Evolutionary conservation across 192 early-diverging fungal species (phyloP).

Genomic region (Umbelopsis vinacea): DNA sequence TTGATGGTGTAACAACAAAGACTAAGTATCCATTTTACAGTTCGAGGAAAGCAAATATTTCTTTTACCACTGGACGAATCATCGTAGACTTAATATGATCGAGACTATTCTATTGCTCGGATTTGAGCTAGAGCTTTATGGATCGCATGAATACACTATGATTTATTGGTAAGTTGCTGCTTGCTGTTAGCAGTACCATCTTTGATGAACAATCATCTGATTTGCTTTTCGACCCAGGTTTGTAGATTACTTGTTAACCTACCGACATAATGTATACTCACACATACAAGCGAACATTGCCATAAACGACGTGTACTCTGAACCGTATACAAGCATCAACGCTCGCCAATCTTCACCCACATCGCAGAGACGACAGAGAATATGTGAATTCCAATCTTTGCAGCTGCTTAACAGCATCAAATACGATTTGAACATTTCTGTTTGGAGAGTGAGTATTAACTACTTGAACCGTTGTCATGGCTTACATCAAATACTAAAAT

Average conservation of each 20-base stretch:
- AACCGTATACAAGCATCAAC: not conserved
- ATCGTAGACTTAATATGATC: conserved; percentile 61
- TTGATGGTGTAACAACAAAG: not conserved
- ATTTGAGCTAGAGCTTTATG: conserved; percentile 73
- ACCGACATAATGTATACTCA: conserved; percentile 36
- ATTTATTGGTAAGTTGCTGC: conserved; percentile 56
- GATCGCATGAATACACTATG: conserved; percentile 64
- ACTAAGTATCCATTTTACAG: not conserved
- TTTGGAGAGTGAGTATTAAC: not conserved
- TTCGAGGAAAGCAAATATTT: conserved; percentile 44
- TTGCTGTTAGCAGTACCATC: not conserved
- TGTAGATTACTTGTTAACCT: conserved; percentile 38
- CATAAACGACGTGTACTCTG: not conserved
- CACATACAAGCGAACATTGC: not conserved
- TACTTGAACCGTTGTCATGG: not conserved
- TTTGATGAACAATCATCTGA: not conserved
- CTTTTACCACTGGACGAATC: conserved; percentile 70
- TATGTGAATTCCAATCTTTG: conserved; percentile 5
- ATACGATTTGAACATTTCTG: not conserved
- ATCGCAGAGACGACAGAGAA: not conserved
- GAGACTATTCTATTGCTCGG: conserved; percentile 60
- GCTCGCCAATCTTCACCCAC: conserved; percentile 11
- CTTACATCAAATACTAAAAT: too few relatives aligned
- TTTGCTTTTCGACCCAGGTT: conserved; percentile 30
- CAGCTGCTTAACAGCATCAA: conserved; percentile 7